These are phyloP conservation scores for Rhizopogon sp. DNA, from an alignment of 768 basidiomycete genomes.

Conservation along the genomic window DNA sequence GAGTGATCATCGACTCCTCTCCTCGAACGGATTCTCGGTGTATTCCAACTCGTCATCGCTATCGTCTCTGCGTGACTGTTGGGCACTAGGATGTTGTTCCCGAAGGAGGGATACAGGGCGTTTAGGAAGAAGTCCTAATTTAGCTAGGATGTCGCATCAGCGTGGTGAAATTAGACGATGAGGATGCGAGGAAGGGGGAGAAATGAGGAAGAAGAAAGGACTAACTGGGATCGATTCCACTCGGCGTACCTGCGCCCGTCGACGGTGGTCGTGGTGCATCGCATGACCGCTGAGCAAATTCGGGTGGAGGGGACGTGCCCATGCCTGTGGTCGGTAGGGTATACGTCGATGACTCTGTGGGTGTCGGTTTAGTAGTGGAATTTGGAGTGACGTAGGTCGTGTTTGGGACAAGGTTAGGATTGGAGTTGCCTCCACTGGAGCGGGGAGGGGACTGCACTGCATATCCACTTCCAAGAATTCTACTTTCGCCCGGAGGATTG, in stretches of 20 bases:
- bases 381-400: neutral
- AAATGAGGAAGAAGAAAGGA: neutral
- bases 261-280: slow-evolving; percentile 12
- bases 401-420: neutral
- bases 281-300: neutral
- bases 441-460: neutral
- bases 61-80: slow-evolving; percentile 20
- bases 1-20: slow-evolving; percentile 14
- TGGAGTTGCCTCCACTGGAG: neutral
- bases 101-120: slow-evolving; percentile 59
- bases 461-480: neutral
- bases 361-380: neutral
- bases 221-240: slow-evolving; percentile 29
- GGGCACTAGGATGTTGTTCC: slow-evolving; percentile 15
- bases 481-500: slow-evolving; percentile 16
- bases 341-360: neutral
- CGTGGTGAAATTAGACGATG: neutral
- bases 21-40: slow-evolving; percentile 73
- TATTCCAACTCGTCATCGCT: slow-evolving; percentile 63
- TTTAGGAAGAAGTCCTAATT: slow-evolving; percentile 69
- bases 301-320: neutral
- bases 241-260: slow-evolving; percentile 16
- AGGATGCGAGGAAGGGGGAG: neutral
- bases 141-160: slow-evolving; percentile 34
- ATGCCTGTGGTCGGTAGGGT: neutral